A percentile compares a stretch with the other conserved stretches of the same genome.
phyloP scores from a whole-genome alignment of 1,284 basidiomycete genomes.

The Leccinum fallax region DNA sequence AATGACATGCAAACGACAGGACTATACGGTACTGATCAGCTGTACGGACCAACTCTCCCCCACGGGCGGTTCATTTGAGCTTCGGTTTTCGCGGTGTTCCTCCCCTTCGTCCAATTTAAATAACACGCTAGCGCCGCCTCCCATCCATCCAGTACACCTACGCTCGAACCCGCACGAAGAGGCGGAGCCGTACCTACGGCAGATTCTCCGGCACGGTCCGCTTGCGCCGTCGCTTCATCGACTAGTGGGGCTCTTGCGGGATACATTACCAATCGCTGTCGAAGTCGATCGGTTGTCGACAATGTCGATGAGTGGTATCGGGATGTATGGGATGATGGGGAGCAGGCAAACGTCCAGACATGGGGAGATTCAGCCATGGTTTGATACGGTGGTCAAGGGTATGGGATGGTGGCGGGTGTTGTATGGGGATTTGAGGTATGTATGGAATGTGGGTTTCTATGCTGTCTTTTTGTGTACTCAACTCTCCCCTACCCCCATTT shows the following conservation, averaged over 20 bases:
- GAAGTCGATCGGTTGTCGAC: conserved; percentile 54
- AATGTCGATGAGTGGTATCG: background rate
- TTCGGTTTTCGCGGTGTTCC: conserved; percentile 65
- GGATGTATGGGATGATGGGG: conserved; percentile 12
- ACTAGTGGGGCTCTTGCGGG: conserved; percentile 65
- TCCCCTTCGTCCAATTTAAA: conserved; percentile 24
- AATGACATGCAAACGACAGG: conserved; percentile 39
- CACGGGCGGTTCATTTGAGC: conserved; percentile 65
- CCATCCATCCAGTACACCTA: conserved; percentile 16
- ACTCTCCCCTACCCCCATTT: background rate
- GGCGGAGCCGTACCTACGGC: conserved; percentile 68
- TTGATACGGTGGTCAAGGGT: conserved; percentile 74
- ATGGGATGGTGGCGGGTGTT: conserved; percentile 80
- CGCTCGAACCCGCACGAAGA: conserved; percentile 70
- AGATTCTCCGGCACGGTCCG: conserved; percentile 62
- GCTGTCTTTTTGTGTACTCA: background rate
- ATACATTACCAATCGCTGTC: conserved; percentile 73
- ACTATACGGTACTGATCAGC: conserved; percentile 73
- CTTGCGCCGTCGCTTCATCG: conserved; percentile 63
- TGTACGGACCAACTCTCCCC: conserved; percentile 71
- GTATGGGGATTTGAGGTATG: conserved; percentile 62
- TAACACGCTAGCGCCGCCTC: conserved; percentile 35
- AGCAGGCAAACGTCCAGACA: conserved; percentile 15
- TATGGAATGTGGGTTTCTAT: background rate
- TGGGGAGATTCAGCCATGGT: conserved; percentile 22